A percentile compares a stretch with the other conserved stretches of the same genome.
Evolutionary conservation across 1,139 yeast genomes (phyloP).

Genomic region (Geotrichum restrictum): DNA sequence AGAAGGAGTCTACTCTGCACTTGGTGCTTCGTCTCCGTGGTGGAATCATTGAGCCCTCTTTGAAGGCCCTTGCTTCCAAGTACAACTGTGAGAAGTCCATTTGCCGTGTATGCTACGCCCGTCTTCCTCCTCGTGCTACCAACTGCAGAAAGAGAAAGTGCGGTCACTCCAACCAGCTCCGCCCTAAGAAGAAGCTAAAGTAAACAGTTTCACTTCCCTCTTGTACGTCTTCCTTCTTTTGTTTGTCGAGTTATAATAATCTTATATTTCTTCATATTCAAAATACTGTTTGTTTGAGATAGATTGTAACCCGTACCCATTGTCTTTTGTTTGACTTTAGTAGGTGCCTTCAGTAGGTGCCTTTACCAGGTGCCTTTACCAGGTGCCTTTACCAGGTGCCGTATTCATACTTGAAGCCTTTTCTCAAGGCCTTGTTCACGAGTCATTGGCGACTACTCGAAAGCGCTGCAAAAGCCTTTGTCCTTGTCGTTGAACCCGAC

Average conservation of each 20-base stretch:
- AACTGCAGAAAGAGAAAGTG: conserved; percentile 99
- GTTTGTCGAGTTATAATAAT: conserved; percentile 4
- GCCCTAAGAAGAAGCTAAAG: conserved; percentile 99
- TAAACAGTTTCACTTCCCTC: conserved; percentile 51
- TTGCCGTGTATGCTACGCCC: conserved; percentile 99
- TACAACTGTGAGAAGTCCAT: conserved; percentile 99
- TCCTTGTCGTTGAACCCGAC: no score
- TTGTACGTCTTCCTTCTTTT: conserved; percentile 2
- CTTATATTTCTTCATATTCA: neutral
- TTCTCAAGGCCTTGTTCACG: no score
- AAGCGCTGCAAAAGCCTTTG: no score
- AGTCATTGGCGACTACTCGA: no score
- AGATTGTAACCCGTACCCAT: neutral
- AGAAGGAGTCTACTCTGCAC: conserved; percentile 87
- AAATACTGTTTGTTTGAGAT: neutral
- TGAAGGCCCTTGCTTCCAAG: conserved; percentile 98
- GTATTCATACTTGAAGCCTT: no score
- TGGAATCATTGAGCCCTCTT: conserved; percentile 98
- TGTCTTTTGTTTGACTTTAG: neutral
- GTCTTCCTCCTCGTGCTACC: conserved; percentile 99
- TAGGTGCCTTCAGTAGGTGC: no score
- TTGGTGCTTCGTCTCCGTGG: conserved; percentile 88
- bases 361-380: no score
- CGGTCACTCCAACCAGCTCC: conserved; percentile 99
- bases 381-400: no score